Evolutionary conservation across 2,329 filamentous ascomycete species (phyloP), one percentile per base, ranked within the genome.

Genomic region (Whalleya microplaca): DNA sequence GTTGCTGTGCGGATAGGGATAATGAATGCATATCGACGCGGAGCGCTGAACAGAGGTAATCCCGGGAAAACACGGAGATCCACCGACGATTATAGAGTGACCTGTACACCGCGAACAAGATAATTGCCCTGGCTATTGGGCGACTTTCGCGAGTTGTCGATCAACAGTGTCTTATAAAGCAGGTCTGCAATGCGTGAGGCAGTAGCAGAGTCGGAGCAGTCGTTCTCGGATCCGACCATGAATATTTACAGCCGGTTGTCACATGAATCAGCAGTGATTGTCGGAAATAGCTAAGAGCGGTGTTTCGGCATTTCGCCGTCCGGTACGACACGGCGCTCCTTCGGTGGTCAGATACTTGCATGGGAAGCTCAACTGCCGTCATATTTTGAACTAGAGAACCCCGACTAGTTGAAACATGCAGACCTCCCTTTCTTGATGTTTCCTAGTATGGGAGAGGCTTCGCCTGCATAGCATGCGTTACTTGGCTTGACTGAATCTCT

Each of bases 401-500:
- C 73, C 1, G 72, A 75, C 45, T 55, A 58, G 1, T 69, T 68
- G 2, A 64, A 68, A 20, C 75, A 77, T 53, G 52, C 45, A 1
- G 41, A 29, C 0, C 62, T 66, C 3, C 61, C 67, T 29, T 12
- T 12, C 27, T n/a, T n/a, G n/a, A n/a, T n/a, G 27, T 2, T 76
- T 69, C 44, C 54, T 77, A 0, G 61, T 56, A 5, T 77, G 74
- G 74, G 71, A 76, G 41, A 64, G 75, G 2, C 66, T 74, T 5
- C 71, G 75, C 53, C 66, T 77, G 2, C 75, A 76, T 56, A 73
- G 70, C 18, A 68, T 69, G 48, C 77, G 73, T 48, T 72, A 76
- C 53, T 77, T 48, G 70, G 74, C 3, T 63, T 73, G 21, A 72
- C 76, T 37, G 77, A 74, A n/a, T n/a, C n/a, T n/a, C n/a, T n/a